phyloP scores from a whole-genome alignment of 2,329 filamentous ascomycete genomes.

The Phyllosticta ampelicida region DNA sequence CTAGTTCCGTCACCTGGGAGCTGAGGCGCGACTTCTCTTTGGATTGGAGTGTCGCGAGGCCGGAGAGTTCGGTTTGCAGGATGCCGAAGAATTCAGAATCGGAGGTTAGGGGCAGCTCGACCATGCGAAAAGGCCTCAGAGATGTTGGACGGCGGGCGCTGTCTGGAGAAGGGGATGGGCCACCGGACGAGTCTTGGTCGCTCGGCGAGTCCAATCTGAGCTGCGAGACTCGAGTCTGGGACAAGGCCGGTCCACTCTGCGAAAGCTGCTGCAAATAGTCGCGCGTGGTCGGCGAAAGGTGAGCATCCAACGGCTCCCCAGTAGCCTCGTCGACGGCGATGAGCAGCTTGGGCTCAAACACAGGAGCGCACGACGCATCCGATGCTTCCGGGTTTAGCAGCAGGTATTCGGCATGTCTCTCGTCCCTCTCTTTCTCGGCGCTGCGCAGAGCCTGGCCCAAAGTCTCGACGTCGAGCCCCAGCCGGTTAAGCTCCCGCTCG shows the following conservation, averaged over 20 bases:
- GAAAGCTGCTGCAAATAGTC: slow-evolving; percentile 53
- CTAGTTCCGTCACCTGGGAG: slow-evolving; percentile 52
- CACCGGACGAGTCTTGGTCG: background rate
- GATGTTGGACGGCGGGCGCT: background rate
- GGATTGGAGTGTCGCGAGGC: slow-evolving; percentile 57
- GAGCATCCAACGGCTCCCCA: slow-evolving; percentile 58
- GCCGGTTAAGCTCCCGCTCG: slow-evolving; percentile 54
- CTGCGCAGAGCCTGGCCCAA: slow-evolving; percentile 49
- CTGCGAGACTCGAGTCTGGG: background rate
- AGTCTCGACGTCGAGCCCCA: slow-evolving; percentile 64
- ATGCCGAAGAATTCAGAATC: slow-evolving; percentile 72
- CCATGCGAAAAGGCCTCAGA: slow-evolving; percentile 26
- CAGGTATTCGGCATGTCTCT: slow-evolving; percentile 5
- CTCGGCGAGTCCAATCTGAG: background rate
- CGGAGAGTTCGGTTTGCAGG: slow-evolving; percentile 59
- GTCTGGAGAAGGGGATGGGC: background rate
- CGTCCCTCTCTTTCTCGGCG: slow-evolving; percentile 14
- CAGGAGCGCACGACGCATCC: background rate
- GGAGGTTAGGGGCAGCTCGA: slow-evolving; percentile 69
- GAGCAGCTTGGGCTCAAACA: slow-evolving; percentile 57
- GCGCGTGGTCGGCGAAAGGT: slow-evolving; percentile 54
- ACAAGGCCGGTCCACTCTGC: slow-evolving; percentile 18
- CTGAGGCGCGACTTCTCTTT: slow-evolving; percentile 55
- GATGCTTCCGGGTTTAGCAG: background rate
- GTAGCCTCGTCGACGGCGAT: slow-evolving; percentile 57